Evolutionary conservation across 2,329 filamentous ascomycete species (phyloP), one percentile per base, ranked within the genome.

Genomic region (Cordyceps militaris): DNA sequence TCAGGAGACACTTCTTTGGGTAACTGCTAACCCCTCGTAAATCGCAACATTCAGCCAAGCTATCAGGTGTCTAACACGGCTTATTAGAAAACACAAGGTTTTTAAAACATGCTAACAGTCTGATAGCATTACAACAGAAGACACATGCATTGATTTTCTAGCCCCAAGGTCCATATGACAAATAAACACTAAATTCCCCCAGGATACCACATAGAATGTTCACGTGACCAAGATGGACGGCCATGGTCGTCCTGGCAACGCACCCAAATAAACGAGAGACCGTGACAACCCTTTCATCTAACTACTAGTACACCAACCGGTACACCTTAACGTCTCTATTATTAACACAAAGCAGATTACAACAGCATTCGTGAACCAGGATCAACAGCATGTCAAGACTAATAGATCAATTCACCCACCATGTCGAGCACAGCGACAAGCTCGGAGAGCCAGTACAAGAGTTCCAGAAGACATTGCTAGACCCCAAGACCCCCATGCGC

Each of bases 401-500:
- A 26, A 46, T 38, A 50, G 56, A 57, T 6, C 49, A 40, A 19
- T 3, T 23, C 21, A 30, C 30, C 9, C 23, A 36, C 4, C 23
- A n/a, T 32, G 30, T 9, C 19, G 24, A 47, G 32, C 24, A 7
- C 32, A 42, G 26, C 14, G 23, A 40, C 13, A 14, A 40, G n/a
- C 19, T 46, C 40, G 10, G 23, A 7, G 46, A 32, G 13, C 44
- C 21, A 9, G n/a, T 34, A 9, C 42, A 34, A 30, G 32, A 28
- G 13, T 14, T n/a, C 11, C 38, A 42, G n/a, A 53, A 30, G 10
- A 26, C 26, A 13, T 10, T 11, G 19, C 46, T 34, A n/a, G 36
- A 56, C 6, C 42, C 42, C 40, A 51, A 47, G 23, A 59, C 43
- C 21, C 56, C 42, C n/a, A 55, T 40, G 46, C 54, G n/a, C n/a